phyloP scores from a whole-genome alignment of 2,329 filamentous ascomycete species.

The Neurospora sp. region DNA sequence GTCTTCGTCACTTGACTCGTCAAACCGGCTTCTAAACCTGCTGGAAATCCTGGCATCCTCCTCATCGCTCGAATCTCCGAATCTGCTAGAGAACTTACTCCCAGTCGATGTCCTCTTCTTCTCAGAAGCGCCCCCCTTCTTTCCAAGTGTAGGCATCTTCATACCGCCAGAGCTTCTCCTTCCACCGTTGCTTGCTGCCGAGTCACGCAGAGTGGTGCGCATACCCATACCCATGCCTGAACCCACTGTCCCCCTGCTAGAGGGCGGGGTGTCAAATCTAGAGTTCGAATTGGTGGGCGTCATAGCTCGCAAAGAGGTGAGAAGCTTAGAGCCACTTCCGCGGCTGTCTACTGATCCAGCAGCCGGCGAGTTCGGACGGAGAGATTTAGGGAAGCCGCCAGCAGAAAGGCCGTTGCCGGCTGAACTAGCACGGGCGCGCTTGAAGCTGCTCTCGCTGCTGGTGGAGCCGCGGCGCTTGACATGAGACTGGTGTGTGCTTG shows the following conservation, averaged over 20 bases:
- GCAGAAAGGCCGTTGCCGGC: not conserved
- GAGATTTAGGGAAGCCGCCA: slow-evolving; percentile 56
- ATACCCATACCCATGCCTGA: slow-evolving; percentile 29
- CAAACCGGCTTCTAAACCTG: slow-evolving; percentile 50
- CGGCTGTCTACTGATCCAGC: slow-evolving; percentile 5
- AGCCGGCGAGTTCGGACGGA: slow-evolving; percentile 44
- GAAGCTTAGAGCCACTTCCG: slow-evolving; percentile 33
- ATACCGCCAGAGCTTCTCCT: slow-evolving; percentile 19
- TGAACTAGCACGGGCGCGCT: slow-evolving; percentile 40
- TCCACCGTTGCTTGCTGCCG: slow-evolving; percentile 20
- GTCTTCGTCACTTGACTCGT: slow-evolving; percentile 59
- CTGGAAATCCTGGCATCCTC: slow-evolving; percentile 28
- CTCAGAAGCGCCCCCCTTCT: slow-evolving; percentile 8
- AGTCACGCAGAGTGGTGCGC: slow-evolving; percentile 36
- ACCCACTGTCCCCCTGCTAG: slow-evolving; percentile 13
- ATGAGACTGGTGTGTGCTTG: slow-evolving; percentile 20
- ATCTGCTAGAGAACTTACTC: slow-evolving; percentile 34
- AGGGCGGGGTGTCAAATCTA: slow-evolving; percentile 28
- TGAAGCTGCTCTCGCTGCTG: slow-evolving; percentile 76
- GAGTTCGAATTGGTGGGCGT: slow-evolving; percentile 54
- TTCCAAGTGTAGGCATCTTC: slow-evolving; percentile 33
- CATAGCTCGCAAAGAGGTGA: slow-evolving; percentile 51
- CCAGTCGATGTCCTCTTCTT: slow-evolving; percentile 20
- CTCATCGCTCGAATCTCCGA: slow-evolving; percentile 55
- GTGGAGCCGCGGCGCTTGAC: slow-evolving; percentile 49